Evolutionary conservation across 2,329 filamentous ascomycete genomes (phyloP), one percentile per base, ranked within the genome.

Genomic region (Phaeosphaeriaceae sp.): DNA sequence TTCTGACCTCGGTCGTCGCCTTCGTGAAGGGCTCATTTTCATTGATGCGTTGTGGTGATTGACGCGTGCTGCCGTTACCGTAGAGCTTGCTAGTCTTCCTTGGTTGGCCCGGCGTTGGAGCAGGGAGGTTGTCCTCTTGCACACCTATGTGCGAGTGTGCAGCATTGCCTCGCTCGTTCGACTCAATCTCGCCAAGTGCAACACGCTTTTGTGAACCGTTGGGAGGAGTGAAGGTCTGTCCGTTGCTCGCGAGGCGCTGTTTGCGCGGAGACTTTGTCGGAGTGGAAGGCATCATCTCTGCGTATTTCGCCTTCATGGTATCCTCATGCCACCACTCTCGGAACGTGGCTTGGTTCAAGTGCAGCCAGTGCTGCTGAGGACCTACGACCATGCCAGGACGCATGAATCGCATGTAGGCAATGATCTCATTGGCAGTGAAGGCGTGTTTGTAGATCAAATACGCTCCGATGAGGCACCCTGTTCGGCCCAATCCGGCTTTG

Each of bases 381-480:
- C 95, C 95, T 53, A 99, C 95, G 7, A 99, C 95, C 95, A 99
- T 99, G 53, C 95, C 95, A 0, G 95, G 95, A 57, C 94, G 87
- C 94, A 98, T 98, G 81, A 99, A 99, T 60, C 94, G 89, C 94
- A 99, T 98, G 79, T 93, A 99, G 2, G 93, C 91, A 76, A 98
- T 98, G 71, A 97, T 88, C 80, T 97, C 94, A 74, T 98, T 97
- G 65, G 95, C 95, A 6, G 94, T 98, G 79, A 98, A 99, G 56
- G 92, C 95, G 78, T 98, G 91, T 66, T 93, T 88, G 83, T 99
- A 99, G 75, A 99, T 98, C 60, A 99, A 85, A 75, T 99, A 99
- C 31, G 95, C 95, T 57, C 95, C 95, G 72, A 99, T 99, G 63
- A 99, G 83, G 77, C 95, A 99, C 15, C 95, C 95, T 1, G 95